Percentiles rank a stretch among this genome's conserved stretches.
phyloP scores from a whole-genome alignment of 2,329 filamentous ascomycete species.

The Penicillium freii region DNA sequence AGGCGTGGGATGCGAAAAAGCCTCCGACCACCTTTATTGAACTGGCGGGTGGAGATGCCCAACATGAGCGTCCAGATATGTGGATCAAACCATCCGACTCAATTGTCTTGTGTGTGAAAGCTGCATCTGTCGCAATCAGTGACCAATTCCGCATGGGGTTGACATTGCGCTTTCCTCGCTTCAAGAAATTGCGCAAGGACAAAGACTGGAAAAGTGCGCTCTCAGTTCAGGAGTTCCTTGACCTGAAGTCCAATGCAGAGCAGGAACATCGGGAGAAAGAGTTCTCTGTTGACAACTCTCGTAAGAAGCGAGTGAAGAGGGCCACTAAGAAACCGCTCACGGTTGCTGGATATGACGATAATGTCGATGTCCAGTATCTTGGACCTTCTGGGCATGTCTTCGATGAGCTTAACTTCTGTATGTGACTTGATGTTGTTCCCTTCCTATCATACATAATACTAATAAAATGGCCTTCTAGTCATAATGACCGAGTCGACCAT shows the following conservation, averaged over 20 bases:
- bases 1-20: slow-evolving; percentile 72
- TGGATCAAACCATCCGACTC: slow-evolving; percentile 93
- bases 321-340: slow-evolving; percentile 65
- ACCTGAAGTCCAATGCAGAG: slow-evolving; percentile 67
- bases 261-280: slow-evolving; percentile 70
- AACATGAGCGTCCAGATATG: slow-evolving; percentile 78
- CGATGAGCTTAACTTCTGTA: slow-evolving; percentile 71
- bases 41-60: slow-evolving; percentile 72
- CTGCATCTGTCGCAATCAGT: slow-evolving; percentile 70
- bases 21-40: slow-evolving; percentile 78
- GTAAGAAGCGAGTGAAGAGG: slow-evolving; percentile 63
- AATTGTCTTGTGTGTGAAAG: slow-evolving; percentile 84
- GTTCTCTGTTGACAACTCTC: slow-evolving; percentile 66
- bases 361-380: slow-evolving; percentile 52
- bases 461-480: slow-evolving; percentile 31
- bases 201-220: slow-evolving; percentile 79
- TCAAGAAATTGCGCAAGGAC: slow-evolving; percentile 77
- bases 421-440: slow-evolving; percentile 13
- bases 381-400: slow-evolving; percentile 66
- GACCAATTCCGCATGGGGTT: slow-evolving; percentile 73
- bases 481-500: slow-evolving; percentile 73
- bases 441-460: slow-evolving; percentile 4
- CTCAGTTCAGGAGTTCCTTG: slow-evolving; percentile 72
- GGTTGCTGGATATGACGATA: slow-evolving; percentile 67
- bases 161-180: slow-evolving; percentile 88